Evolutionary conservation across 1,284 basidiomycete species (phyloP).

Genomic region (Trametes versicolor): DNA sequence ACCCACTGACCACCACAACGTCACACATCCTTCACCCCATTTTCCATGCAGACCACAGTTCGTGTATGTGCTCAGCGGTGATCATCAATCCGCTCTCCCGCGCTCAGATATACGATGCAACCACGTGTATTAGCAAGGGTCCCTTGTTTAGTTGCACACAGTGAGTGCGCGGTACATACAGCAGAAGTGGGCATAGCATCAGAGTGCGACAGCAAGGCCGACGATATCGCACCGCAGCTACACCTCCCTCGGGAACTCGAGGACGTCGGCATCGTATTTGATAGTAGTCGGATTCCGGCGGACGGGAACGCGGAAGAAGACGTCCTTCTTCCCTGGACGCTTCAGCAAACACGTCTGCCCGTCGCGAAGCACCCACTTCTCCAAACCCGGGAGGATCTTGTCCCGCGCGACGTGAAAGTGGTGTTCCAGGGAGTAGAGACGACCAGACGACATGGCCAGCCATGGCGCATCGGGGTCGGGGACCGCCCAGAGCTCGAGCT

Average conservation of each 20-base stretch:
- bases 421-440: conserved; percentile 7
- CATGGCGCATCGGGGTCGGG: conserved; percentile 6
- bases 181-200: no score
- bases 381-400: conserved; percentile 16
- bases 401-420: conserved; percentile 4
- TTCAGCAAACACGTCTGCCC: conserved; percentile 13
- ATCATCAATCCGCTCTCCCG: no score
- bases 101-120: no score
- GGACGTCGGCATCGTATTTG: neutral
- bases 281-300: neutral
- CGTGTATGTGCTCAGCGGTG: no score
- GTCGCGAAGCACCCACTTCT: conserved; percentile 17
- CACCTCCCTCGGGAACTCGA: conserved; percentile 13
- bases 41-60: no score
- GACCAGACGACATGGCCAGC: neutral
- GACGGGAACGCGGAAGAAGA: conserved; percentile 8
- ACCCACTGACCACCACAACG: no score
- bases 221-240: neutral
- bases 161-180: no score
- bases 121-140: no score
- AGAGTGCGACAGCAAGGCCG: no score
- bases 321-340: conserved; percentile 11
- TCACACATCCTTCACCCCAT: no score
- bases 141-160: no score
- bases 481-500: conserved; percentile 16